A percentile compares a stretch with the other conserved stretches of the same genome.
Evolutionary conservation across 2,329 filamentous ascomycete genomes (phyloP).

Genomic region (Phaeoacremonium minimum): DNA sequence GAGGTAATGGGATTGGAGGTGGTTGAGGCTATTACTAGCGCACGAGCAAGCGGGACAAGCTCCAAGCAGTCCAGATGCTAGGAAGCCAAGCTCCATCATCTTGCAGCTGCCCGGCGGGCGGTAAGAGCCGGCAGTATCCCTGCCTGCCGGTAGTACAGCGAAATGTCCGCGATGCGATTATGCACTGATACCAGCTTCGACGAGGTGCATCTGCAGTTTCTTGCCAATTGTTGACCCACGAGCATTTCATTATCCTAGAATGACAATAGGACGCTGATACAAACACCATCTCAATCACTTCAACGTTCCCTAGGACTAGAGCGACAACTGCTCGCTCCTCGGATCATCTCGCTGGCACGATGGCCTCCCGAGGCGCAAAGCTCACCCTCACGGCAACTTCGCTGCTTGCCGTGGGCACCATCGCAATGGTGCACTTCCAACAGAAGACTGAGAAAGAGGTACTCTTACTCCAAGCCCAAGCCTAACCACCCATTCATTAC

Average conservation of each 20-base stretch:
- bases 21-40: constrained; percentile 1
- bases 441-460: constrained; percentile 82
- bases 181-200: no score
- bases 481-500: neutral
- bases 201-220: no score
- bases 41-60: constrained; percentile 1
- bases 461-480: constrained; percentile 1
- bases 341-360: constrained; percentile 35
- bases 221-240: no score
- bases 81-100: constrained; percentile 1
- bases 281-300: no score
- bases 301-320: no score
- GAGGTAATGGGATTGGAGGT: no score
- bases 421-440: constrained; percentile 84
- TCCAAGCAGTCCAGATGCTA: neutral
- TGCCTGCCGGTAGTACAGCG: no score
- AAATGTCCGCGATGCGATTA: no score
- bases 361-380: constrained; percentile 83
- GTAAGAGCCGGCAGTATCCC: neutral
- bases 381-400: constrained; percentile 77
- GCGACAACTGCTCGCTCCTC: no score
- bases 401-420: constrained; percentile 68
- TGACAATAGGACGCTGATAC: no score
- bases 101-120: constrained; percentile 1
- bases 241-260: no score